Conservation (phyloP, 2,329 filamentous ascomycete genomes). For the Capronia americana region DNA sequence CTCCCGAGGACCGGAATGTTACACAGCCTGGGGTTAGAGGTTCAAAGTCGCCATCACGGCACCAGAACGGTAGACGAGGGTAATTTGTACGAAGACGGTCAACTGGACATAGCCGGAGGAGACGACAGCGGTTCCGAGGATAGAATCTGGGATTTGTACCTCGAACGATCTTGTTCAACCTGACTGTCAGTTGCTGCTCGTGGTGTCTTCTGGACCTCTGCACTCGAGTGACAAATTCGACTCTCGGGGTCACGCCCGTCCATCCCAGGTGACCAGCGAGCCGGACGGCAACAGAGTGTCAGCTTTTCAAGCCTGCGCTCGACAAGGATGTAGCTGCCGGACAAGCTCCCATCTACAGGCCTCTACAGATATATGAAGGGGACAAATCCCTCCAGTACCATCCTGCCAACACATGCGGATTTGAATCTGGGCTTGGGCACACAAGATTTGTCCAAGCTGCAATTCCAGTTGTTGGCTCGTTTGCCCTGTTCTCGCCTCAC, state of each 20-base stretch:
- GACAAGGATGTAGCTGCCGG: constrained; percentile 30
- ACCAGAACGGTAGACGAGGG: constrained; percentile 6
- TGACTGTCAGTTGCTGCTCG: constrained; percentile 18
- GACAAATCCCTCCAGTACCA: constrained; percentile 26
- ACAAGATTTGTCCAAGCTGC: constrained; percentile 21
- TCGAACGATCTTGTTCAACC: constrained; percentile 30
- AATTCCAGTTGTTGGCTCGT: constrained; percentile 6
- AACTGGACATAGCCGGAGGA: constrained; percentile 20
- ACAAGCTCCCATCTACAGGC: constrained; percentile 7
- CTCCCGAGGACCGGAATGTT: constrained; percentile 18
- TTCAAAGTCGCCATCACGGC: constrained; percentile 14
- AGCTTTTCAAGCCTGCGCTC: constrained; percentile 11
- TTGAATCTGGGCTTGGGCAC: constrained; percentile 36
- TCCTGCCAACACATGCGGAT: constrained; percentile 33
- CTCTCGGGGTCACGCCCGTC: constrained; percentile 19
- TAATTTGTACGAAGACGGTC: constrained; percentile 16
- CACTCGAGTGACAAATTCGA: constrained; percentile 29
- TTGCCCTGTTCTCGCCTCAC: constrained; percentile 16
- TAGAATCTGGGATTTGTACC: constrained; percentile 28
- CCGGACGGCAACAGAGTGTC: constrained; percentile 28
- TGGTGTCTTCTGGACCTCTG: constrained; percentile 16
- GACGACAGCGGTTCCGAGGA: constrained; percentile 23
- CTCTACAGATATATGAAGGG: constrained; percentile 29
- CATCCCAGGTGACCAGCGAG: constrained; percentile 9
- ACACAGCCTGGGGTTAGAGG: constrained; percentile 23